Conservation (phyloP, 495 filamentous ascomycete genomes). For the Daldinia concentrica region DNA sequence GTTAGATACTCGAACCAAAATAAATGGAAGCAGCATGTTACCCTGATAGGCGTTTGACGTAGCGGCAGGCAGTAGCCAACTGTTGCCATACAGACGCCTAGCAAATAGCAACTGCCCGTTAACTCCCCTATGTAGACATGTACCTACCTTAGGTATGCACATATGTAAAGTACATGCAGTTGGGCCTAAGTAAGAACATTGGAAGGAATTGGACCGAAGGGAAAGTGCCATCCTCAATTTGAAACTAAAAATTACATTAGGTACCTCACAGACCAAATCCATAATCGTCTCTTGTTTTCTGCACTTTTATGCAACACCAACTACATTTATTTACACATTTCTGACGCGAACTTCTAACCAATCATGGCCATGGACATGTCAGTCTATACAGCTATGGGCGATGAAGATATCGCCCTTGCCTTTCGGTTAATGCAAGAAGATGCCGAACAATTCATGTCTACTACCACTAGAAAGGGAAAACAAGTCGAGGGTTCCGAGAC, state of each 20-base stretch:
- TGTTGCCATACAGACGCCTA: not conserved
- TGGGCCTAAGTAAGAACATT: not conserved
- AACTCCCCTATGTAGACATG: not conserved
- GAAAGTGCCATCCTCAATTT: not conserved
- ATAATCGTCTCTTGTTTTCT: not conserved
- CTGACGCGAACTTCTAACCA: not conserved
- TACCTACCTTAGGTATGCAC: not conserved
- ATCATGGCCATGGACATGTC: conserved; percentile 1
- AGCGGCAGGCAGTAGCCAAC: too few species aligned
- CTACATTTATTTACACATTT: not conserved
- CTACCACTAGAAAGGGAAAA: conserved; percentile 51
- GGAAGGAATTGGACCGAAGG: not conserved
- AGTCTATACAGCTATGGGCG: conserved; percentile 7
- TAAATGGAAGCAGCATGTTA: not conserved
- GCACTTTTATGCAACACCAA: conserved; percentile 3
- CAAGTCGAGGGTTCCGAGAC: conserved; percentile 38
- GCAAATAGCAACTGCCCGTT: not conserved
- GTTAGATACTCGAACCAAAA: not conserved
- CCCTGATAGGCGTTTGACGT: too few species aligned
- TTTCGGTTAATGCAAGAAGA: conserved; percentile 47
- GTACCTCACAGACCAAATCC: not conserved
- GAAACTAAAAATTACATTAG: not conserved
- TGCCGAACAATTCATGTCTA: conserved; percentile 26
- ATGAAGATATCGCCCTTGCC: conserved; percentile 25
- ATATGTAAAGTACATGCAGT: not conserved